phyloP scores from a whole-genome alignment of 176 grass and related monocot species.

The Zea mays region Zm-B73-REFERENCE-NAM-5.0 NC_050100.1:212658001-212658500 shows the following conservation, averaged over 20 bases:
- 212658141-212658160: neutral
- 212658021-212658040: constrained; percentile 14
- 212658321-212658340: constrained; percentile 31
- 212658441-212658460: constrained; percentile 13
- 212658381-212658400: constrained; percentile 37
- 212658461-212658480: constrained; percentile 52
- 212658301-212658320: constrained; percentile 32
- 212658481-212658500: constrained; percentile 43
- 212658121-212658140: constrained; percentile 16
- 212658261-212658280: neutral
- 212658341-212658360: constrained; percentile 43
- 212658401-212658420: constrained; percentile 21
- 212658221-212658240: neutral
- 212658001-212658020: constrained; percentile 23
- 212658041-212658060: constrained; percentile 32
- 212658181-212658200: neutral
- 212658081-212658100: neutral
- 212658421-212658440: constrained; percentile 31
- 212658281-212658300: neutral
- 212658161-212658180: neutral
- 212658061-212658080: neutral
- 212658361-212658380: constrained; percentile 53
- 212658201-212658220: neutral
- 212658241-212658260: neutral
- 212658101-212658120: neutral